These are phyloP conservation scores for Gracilaria gracilis DNA, from an alignment of 23 red algal genomes.

Conservation along the genomic window DNA sequence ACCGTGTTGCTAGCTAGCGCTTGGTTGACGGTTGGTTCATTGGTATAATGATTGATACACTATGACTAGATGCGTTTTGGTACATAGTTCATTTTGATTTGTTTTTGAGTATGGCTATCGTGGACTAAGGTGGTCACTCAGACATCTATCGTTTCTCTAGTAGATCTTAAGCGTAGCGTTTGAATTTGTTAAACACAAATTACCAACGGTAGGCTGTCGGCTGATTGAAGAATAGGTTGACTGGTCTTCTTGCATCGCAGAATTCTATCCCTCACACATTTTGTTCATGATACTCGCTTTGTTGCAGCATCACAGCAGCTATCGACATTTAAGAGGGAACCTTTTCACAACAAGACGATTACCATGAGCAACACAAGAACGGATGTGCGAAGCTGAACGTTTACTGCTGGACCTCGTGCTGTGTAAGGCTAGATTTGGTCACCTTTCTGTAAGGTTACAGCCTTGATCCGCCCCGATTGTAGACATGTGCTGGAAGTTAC, in stretches of 20 bases:
- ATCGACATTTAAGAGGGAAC: too few relatives aligned
- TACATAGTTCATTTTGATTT: slow-evolving; percentile 5
- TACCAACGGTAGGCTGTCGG: not conserved
- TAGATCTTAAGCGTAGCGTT: not conserved
- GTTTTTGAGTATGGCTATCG: slow-evolving; percentile 24
- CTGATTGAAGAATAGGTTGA: not conserved
- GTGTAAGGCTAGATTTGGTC: too few relatives aligned
- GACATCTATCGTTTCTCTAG: not conserved
- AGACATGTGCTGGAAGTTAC: too few relatives aligned
- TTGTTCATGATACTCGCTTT: too few relatives aligned
- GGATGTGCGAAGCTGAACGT: too few relatives aligned
- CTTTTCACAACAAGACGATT: too few relatives aligned
- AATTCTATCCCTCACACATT: too few relatives aligned
- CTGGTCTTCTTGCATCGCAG: not conserved
- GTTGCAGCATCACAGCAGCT: too few relatives aligned
- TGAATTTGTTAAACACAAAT: not conserved
- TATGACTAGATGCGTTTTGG: not conserved
- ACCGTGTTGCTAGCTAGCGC: not conserved
- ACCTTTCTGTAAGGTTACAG: too few relatives aligned
- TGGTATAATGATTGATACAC: not conserved
- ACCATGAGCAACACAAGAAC: too few relatives aligned
- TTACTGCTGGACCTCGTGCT: too few relatives aligned
- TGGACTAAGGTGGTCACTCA: slow-evolving; percentile 23
- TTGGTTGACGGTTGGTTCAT: not conserved
- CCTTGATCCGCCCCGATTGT: too few relatives aligned